A percentile compares a stretch with the other conserved stretches of the same genome.
Evolutionary conservation across 208 protist genomes (phyloP).

Genomic region (Wallacemonas sp.): DNA sequence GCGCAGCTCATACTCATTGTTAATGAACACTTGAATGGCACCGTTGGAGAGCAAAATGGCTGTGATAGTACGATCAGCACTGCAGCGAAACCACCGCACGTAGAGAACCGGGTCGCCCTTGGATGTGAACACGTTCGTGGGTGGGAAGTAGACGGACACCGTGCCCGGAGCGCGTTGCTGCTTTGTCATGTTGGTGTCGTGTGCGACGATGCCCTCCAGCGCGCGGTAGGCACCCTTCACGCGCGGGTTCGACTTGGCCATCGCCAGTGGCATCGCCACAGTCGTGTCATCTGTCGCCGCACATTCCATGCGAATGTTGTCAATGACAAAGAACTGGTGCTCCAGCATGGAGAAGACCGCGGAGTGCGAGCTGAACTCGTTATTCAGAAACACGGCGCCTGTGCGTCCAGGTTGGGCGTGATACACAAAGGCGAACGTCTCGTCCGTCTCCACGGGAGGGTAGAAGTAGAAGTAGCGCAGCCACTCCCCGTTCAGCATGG

Average conservation of each 20-base stretch:
- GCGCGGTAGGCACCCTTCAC: constrained; percentile 46
- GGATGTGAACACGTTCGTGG: constrained; percentile 60
- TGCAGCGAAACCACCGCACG: constrained; percentile 89
- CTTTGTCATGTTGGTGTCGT: constrained; percentile 82
- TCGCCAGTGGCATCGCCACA: constrained; percentile 39
- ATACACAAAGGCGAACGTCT: constrained; percentile 76
- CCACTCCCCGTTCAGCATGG: constrained; percentile 78
- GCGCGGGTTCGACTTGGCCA: constrained; percentile 46
- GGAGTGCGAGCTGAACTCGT: constrained; percentile 77
- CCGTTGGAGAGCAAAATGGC: constrained; percentile 87
- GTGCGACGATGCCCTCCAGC: constrained; percentile 67
- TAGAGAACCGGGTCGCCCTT: constrained; percentile 75
- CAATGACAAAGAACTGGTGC: constrained; percentile 78
- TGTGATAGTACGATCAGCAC: constrained; percentile 53
- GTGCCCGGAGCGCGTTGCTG: constrained; percentile 81
- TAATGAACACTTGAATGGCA: constrained; percentile 79
- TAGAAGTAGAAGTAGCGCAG: constrained; percentile 85
- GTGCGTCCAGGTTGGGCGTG: constrained; percentile 83
- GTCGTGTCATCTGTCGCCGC: constrained; percentile 44
- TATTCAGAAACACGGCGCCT: constrained; percentile 76
- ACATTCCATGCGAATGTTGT: constrained; percentile 47
- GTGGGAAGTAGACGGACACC: constrained; percentile 73
- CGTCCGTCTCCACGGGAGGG: constrained; percentile 36
- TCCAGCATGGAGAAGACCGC: constrained; percentile 78
- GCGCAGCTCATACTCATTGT: constrained; percentile 79